Evolutionary conservation across 2,329 filamentous ascomycete species (phyloP).

Genomic region (Didymosphaeria variabile): DNA sequence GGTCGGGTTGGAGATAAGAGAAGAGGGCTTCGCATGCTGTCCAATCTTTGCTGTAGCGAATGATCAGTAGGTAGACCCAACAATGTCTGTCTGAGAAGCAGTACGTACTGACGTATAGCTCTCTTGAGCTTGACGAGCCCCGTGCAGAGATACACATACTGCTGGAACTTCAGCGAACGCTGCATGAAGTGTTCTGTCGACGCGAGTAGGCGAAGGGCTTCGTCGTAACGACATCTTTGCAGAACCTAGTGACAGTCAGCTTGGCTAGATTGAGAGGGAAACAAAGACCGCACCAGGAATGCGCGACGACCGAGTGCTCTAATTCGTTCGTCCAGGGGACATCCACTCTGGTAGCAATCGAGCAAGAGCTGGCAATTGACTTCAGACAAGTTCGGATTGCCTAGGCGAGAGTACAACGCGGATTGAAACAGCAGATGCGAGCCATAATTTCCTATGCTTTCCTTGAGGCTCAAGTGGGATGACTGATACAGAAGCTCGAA

Average conservation of each 20-base stretch:
- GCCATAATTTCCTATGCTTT: slow-evolving; percentile 77
- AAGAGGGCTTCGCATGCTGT: slow-evolving; percentile 66
- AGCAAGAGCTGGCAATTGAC: slow-evolving; percentile 77
- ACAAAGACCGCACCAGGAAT: slow-evolving; percentile 58
- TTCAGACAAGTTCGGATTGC: slow-evolving; percentile 65
- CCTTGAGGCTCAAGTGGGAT: slow-evolving; percentile 81
- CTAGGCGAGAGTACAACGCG: slow-evolving; percentile 79
- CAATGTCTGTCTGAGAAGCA: slow-evolving; percentile 16
- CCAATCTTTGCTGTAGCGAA: slow-evolving; percentile 61
- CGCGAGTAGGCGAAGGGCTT: slow-evolving; percentile 70
- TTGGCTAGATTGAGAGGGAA: neutral
- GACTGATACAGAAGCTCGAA: slow-evolving; percentile 84
- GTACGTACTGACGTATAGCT: slow-evolving; percentile 63
- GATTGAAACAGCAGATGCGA: slow-evolving; percentile 77
- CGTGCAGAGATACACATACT: slow-evolving; percentile 74
- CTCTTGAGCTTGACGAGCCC: slow-evolving; percentile 72
- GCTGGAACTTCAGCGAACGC: slow-evolving; percentile 78
- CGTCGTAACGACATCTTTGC: slow-evolving; percentile 74
- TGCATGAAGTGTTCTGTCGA: slow-evolving; percentile 68
- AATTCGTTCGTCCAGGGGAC: slow-evolving; percentile 79
- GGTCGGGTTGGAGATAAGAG: slow-evolving; percentile 63
- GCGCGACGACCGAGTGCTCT: slow-evolving; percentile 77
- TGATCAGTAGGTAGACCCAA: slow-evolving; percentile 4
- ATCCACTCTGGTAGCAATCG: slow-evolving; percentile 71
- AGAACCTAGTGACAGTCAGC: slow-evolving; percentile 56